Evolutionary conservation across 2,329 filamentous ascomycete genomes (phyloP).

Genomic region (Clarireedia hainanense): DNA sequence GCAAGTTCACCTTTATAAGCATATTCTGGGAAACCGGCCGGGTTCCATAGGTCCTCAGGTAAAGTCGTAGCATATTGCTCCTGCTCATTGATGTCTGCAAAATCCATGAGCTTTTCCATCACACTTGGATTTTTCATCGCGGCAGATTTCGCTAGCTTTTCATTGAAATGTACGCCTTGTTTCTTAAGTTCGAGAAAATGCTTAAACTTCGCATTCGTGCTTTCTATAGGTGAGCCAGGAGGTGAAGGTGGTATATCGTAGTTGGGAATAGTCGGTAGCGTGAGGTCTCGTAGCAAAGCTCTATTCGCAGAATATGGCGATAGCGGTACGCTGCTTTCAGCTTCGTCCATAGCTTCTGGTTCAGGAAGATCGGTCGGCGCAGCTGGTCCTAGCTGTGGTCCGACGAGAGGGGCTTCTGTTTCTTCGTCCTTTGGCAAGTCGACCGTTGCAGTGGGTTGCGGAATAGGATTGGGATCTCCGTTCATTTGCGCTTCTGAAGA

Average conservation of each 20-base stretch:
- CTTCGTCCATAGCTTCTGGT: conserved; percentile 12
- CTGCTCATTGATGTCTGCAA: conserved; percentile 48
- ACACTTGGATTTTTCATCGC: conserved; percentile 66
- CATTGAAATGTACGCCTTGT: conserved; percentile 71
- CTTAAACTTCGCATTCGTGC: conserved; percentile 58
- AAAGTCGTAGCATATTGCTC: conserved; percentile 62
- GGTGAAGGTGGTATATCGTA: conserved; percentile 70
- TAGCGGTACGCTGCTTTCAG: conserved; percentile 25
- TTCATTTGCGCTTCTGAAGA: conserved; percentile 13
- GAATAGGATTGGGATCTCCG: neutral
- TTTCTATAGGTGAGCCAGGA: conserved; percentile 47
- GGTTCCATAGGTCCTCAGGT: conserved; percentile 48
- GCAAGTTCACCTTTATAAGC: conserved; percentile 45
- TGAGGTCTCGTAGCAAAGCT: conserved; percentile 60
- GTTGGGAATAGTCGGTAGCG: conserved; percentile 63
- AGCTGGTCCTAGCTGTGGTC: conserved; percentile 25
- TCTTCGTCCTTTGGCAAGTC: neutral
- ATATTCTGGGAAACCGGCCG: conserved; percentile 45
- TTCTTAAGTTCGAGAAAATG: conserved; percentile 72
- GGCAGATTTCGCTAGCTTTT: conserved; percentile 57
- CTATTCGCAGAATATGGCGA: conserved; percentile 64
- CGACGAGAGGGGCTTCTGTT: conserved; percentile 21
- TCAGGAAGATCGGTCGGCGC: conserved; percentile 6
- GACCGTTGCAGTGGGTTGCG: neutral
- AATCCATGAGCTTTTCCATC: conserved; percentile 63